Evolutionary conservation across 805 yeast genomes (phyloP), one percentile per base, ranked within the genome.

Genomic region (Cyberlindnera mycetangii): DNA sequence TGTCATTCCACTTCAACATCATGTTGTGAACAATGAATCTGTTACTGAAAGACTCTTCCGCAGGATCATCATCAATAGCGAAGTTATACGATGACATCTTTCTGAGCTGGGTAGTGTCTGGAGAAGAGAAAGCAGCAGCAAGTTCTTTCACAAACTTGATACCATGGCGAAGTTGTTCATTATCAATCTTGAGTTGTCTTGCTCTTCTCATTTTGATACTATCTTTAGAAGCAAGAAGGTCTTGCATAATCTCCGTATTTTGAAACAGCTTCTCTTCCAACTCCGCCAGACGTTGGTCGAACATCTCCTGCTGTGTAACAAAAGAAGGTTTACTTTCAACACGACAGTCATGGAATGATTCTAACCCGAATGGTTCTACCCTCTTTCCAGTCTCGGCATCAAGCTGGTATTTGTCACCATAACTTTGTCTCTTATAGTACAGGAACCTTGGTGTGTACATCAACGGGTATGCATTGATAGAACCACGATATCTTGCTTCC

Each of bases 1-100:
- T 59, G 48, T 85, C 81, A 61, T 85, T 83, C 96, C 97, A 89
- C 53, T 81, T 85, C 53, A 89, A 59, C 54, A 82, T 78, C 61
- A 88, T 72, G 44, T 83, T 79, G 53, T 89, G 89, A 18, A 88
- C 66, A 47, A 82, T 76, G 61, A 84, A 88, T 39, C 89, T 68
- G 59, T 90, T 89, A 47, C 48, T 47, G 43, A 60, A 60, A 1
- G 53, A 37, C 5, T 41, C 50, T 18, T 51, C 59, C 17, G 44
- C 49, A 10, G 45, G 36, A 22, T 53, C 48, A 19, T 44, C 41
- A 32, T 47, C 42, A 19, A 52, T 39, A 19, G 35, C 41, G 32
- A 50, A 50, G 21, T 52, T 40, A 18, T 45, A 49, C 1, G 44
- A n/a, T 4, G 55, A 35, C 4, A 39, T 31, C 5, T 39, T 51